Evolutionary conservation across 2,329 filamentous ascomycete species (phyloP), one percentile per base, ranked within the genome.

Genomic region (Diaporthe citriasiana): DNA sequence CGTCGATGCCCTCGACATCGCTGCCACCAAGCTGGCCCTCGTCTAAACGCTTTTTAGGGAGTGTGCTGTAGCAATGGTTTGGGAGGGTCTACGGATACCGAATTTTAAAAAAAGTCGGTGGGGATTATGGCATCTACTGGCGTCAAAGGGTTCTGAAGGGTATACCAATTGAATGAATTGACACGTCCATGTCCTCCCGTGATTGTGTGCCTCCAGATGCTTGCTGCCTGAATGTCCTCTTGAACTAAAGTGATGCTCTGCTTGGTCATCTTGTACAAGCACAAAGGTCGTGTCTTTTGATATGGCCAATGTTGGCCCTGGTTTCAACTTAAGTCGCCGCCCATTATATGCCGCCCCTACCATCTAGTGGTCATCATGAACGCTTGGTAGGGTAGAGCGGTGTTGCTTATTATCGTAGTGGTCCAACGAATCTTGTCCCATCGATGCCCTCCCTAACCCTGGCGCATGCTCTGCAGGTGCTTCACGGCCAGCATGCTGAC

Each of bases 1-100:
- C 86, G 95, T 98, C 81, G 97, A 99, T 87, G 97, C 97, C 83
- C 93, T 99, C 81, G 97, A 99, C 89, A 98, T 99, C 87, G 97
- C 97, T 78, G 97, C 97, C 83, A 98, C 97, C 87, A 99, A 98
- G 93, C 93, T 99, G 81, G 93, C 93, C 81, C 97, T 99, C 83
- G 97, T 98, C 85, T 98, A 97, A 93, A 82, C 82, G 84, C 81
- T 83, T 83, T 84, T 83, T 83, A 83, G 84, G 84, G 82, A 83
- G 84, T 82, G 66, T 55, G 50, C 25, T 59, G n/a, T 50, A 38
- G 51, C 63, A 30, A 68, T 71, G 45, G 68, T 56, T 68, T 55
- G 56, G 70, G 74, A 66, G 40, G 74, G 57, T 68, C 70, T 63
- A 22, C 70, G 56, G 56, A 63, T 72, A 74, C 47, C 69, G 47